Evolutionary conservation across 495 filamentous ascomycete species (phyloP), one percentile per base, ranked within the genome.

Genomic region (Terfezia boudieri): DNA sequence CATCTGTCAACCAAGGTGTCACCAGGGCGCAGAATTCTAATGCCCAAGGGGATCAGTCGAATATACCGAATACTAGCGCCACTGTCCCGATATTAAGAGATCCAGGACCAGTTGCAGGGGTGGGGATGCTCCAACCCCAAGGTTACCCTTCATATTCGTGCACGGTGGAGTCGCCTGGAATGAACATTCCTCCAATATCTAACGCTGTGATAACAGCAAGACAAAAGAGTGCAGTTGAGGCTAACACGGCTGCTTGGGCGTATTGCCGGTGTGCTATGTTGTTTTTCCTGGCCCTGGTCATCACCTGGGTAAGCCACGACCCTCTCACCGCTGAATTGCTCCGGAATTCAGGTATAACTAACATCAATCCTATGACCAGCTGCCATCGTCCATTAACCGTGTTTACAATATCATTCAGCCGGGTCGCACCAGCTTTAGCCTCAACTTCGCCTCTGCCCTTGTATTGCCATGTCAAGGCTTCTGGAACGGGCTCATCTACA

Each of bases 391-490:
- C 17, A 72, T 79, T 55, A 92, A 92, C 65, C 73, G 86, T 20
- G 74, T 87, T 23, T 87, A 84, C 67, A 75, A 74, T 14, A 63
- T 88, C 16, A 70, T 78, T 7, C 67, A 80, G 60, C 68, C 71
- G 0, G 69, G 76, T 32, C 51, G 71, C 1, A 66, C 74, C 6
- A 71, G 69, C 26, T 76, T 80, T 51, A 68, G 70, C 22, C 73
- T 92, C 26, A 79, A 84, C 59, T 81, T 80, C 55, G 73, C 78
- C 49, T 77, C 80, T 26, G 77, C 81, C 1, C 73, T 86, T 50
- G 84, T 92, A 0, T 72, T 92, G 20, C 86, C 86, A 0, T 70
- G 87, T 0, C 86, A 92, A 61, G 86, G 86, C 2, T 87, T 90
- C 60, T 89, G 84, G 82, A 94, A 92, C 60, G 76, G 77, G 17